Evolutionary conservation across 495 filamentous ascomycete species (phyloP).

Genomic region (Amniculicola lignicola): DNA sequence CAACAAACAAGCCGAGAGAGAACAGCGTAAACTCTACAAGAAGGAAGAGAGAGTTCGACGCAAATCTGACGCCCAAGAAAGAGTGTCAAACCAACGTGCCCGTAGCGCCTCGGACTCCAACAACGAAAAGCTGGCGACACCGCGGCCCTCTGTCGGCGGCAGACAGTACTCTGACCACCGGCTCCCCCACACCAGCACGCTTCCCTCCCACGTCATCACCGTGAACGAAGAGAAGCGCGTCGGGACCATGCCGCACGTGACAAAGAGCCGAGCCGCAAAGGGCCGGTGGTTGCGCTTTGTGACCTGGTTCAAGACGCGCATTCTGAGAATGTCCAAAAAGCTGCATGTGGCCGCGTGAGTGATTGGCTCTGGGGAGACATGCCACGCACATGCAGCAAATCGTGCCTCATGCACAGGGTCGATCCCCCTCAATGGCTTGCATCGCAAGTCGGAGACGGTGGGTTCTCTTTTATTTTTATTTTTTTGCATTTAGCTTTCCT

Average conservation of each 20-base stretch:
- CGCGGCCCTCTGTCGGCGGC: conserved; percentile 24
- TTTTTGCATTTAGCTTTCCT: not conserved
- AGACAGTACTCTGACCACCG: conserved; percentile 33
- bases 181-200: conserved; percentile 18
- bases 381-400: conserved; percentile 13
- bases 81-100: not conserved
- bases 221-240: conserved; percentile 18
- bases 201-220: conserved; percentile 20
- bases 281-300: conserved; percentile 37
- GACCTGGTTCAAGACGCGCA: conserved; percentile 38
- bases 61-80: conserved; percentile 23
- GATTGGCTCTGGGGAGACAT: not conserved
- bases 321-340: conserved; percentile 28
- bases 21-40: conserved; percentile 27
- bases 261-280: conserved; percentile 28
- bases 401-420: not conserved
- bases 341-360: conserved; percentile 18
- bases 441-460: not conserved
- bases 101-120: conserved; percentile 22
- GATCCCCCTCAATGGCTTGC: not conserved
- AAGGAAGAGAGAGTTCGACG: conserved; percentile 39
- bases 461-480: not conserved
- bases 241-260: conserved; percentile 16
- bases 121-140: conserved; percentile 13
- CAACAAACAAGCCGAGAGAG: conserved; percentile 47